Conservation (phyloP, 2,329 filamentous ascomycete genomes). For the Phialophora tarda region DNA sequence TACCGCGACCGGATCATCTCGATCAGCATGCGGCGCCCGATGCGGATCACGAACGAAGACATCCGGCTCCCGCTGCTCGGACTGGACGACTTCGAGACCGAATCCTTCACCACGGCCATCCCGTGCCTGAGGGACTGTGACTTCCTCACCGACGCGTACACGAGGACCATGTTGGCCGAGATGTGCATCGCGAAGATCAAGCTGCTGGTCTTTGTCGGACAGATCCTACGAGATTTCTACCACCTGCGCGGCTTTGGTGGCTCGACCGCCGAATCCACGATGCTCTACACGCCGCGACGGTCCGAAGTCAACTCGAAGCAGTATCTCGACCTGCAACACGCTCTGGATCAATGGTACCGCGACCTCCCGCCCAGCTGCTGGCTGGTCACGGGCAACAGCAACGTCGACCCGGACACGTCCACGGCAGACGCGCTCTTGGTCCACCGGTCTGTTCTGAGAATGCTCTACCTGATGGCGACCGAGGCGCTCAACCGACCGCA, state of each 20-base stretch:
- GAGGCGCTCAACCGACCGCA: constrained; percentile 32
- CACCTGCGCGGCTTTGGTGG: constrained; percentile 28
- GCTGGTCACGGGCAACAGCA: constrained; percentile 15
- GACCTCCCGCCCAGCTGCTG: constrained; percentile 27
- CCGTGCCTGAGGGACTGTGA: constrained; percentile 16
- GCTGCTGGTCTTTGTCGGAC: constrained; percentile 27
- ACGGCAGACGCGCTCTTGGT: constrained; percentile 25
- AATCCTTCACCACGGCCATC: constrained; percentile 20
- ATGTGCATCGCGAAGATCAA: constrained; percentile 30
- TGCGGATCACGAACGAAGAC: constrained; percentile 81
- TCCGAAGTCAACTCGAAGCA: constrained; percentile 23
- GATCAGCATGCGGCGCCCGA: constrained; percentile 88
- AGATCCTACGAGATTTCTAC: constrained; percentile 29
- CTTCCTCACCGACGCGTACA: constrained; percentile 18
- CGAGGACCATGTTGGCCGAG: constrained; percentile 27
- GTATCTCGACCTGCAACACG: constrained; percentile 24
- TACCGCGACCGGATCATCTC: constrained; percentile 93
- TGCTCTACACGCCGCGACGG: constrained; percentile 30
- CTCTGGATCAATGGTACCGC: constrained; percentile 30
- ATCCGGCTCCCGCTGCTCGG: constrained; percentile 23
- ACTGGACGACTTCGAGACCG: constrained; percentile 29
- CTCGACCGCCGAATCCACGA: constrained; percentile 31
- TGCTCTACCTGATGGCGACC: constrained; percentile 32
- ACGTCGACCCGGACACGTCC: not conserved
- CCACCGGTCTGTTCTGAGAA: constrained; percentile 26